Conservation (phyloP, 2,329 filamentous ascomycete genomes). For the Cytospora chrysosperma region DNA sequence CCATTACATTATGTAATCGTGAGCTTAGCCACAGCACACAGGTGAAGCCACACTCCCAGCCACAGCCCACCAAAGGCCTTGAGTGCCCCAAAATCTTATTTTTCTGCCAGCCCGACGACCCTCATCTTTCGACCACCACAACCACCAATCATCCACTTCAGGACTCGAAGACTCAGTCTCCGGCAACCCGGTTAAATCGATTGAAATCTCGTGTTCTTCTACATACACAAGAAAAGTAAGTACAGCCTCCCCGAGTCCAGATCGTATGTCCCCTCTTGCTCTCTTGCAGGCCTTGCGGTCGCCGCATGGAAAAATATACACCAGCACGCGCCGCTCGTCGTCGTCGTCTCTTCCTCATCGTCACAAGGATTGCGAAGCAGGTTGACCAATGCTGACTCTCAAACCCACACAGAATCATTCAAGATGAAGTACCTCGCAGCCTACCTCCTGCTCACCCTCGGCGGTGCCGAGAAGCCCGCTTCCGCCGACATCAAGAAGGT, state of each 20-base stretch:
- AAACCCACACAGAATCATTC: slow-evolving; percentile 39
- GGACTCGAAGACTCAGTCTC: slow-evolving; percentile 99
- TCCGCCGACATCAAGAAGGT: slow-evolving; percentile 84
- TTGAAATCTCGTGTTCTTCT: slow-evolving; percentile 88
- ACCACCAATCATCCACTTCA: slow-evolving; percentile 35
- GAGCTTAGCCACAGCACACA: background rate
- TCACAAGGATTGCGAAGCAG: background rate
- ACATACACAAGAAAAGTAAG: slow-evolving; percentile 20
- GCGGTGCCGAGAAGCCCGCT: slow-evolving; percentile 86
- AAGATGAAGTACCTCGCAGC: slow-evolving; percentile 99
- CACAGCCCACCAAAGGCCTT: slow-evolving; percentile 17
- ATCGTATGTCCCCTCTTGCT: background rate
- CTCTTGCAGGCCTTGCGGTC: no score
- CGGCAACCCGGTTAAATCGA: slow-evolving; percentile 99
- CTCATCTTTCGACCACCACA: slow-evolving; percentile 28
- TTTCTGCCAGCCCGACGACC: slow-evolving; percentile 13
- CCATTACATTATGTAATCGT: background rate
- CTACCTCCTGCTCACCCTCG: slow-evolving; percentile 95
- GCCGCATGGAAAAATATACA: background rate
- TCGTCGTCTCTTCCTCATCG: background rate
- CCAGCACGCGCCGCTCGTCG: background rate
- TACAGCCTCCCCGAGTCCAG: slow-evolving; percentile 22
- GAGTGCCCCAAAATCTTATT: slow-evolving; percentile 29
- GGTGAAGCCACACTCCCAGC: background rate
- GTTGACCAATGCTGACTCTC: background rate